Conservation (phyloP, 352 stramenopile genomes). For the Phytophthora tubulina region DNA sequence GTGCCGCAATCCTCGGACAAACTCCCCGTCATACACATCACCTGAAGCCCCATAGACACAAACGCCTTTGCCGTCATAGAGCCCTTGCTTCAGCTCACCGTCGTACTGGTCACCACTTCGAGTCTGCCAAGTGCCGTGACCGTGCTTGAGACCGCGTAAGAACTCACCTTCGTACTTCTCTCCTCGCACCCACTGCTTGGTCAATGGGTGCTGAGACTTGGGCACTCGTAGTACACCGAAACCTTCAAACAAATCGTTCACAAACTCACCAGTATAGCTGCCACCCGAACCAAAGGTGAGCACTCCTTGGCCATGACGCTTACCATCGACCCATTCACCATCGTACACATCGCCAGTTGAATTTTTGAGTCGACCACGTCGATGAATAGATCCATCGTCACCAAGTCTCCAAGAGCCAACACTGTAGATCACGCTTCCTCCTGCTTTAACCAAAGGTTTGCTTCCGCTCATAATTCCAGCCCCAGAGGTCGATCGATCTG, state of each 20-base stretch:
- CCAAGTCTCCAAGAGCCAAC: conserved; percentile 76
- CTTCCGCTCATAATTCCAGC: conserved; percentile 11
- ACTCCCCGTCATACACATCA: conserved; percentile 79
- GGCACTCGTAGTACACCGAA: conserved; percentile 66
- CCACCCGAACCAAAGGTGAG: conserved; percentile 55
- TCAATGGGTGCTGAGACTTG: conserved; percentile 69
- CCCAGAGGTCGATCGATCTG: neutral
- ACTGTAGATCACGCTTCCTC: conserved; percentile 61
- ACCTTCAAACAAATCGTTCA: conserved; percentile 63
- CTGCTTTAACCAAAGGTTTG: conserved; percentile 26
- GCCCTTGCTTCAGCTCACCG: conserved; percentile 56
- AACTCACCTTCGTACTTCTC: conserved; percentile 82
- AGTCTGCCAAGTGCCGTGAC: conserved; percentile 54
- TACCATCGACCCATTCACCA: conserved; percentile 87
- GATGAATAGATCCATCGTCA: conserved; percentile 80
- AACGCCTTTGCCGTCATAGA: conserved; percentile 65
- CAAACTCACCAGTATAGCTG: conserved; percentile 70
- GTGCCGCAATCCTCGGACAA: conserved; percentile 65
- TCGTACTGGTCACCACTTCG: conserved; percentile 60
- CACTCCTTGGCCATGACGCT: conserved; percentile 71
- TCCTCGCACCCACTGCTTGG: conserved; percentile 64
- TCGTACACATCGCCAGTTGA: conserved; percentile 85
- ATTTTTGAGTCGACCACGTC: conserved; percentile 72
- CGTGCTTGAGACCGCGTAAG: conserved; percentile 57
- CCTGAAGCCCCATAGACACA: conserved; percentile 65